phyloP scores from a whole-genome alignment of 1,284 basidiomycete species.

The Tilletia caries region DNA sequence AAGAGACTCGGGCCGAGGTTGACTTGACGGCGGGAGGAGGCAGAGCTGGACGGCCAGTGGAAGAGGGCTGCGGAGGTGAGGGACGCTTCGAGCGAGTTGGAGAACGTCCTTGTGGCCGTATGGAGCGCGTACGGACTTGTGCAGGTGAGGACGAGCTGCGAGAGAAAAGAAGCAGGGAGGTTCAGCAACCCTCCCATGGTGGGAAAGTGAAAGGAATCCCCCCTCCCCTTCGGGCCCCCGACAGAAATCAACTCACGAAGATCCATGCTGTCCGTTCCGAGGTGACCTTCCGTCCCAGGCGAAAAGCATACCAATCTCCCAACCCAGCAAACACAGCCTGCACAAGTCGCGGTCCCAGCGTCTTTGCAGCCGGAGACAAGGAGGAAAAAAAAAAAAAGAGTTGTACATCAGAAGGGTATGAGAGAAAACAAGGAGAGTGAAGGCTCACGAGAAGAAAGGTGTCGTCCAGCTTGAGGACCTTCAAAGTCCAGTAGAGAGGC shows the following conservation, averaged over 20 bases:
- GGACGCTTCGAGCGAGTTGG: conserved; percentile 87
- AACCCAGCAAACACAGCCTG: conserved; percentile 76
- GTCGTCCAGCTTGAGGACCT: conserved; percentile 61
- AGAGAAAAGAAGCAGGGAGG: not conserved
- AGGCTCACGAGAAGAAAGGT: conserved; percentile 42
- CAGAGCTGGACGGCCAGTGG: conserved; percentile 67
- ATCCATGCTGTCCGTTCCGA: conserved; percentile 64
- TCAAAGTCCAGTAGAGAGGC: conserved; percentile 71
- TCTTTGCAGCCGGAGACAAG: conserved; percentile 36
- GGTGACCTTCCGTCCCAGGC: conserved; percentile 64
- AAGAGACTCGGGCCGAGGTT: not conserved
- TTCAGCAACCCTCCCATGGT: no score
- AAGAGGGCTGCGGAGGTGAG: conserved; percentile 74
- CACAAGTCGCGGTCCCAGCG: conserved; percentile 67
- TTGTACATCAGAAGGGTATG: not conserved
- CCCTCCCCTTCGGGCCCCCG: no score
- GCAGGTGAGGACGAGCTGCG: conserved; percentile 74
- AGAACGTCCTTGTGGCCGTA: conserved; percentile 79
- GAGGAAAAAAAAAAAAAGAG: conserved; percentile 21
- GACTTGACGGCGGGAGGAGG: not conserved
- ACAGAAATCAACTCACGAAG: conserved; percentile 61
- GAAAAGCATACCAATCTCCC: conserved; percentile 73
- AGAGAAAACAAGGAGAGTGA: conserved; percentile 40
- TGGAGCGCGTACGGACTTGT: conserved; percentile 82
- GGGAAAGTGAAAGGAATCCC: no score